These are phyloP conservation scores for Phoenix dactylifera DNA, from an alignment of 176 grass and related monocot species.

Conservation along the genomic window DNA sequence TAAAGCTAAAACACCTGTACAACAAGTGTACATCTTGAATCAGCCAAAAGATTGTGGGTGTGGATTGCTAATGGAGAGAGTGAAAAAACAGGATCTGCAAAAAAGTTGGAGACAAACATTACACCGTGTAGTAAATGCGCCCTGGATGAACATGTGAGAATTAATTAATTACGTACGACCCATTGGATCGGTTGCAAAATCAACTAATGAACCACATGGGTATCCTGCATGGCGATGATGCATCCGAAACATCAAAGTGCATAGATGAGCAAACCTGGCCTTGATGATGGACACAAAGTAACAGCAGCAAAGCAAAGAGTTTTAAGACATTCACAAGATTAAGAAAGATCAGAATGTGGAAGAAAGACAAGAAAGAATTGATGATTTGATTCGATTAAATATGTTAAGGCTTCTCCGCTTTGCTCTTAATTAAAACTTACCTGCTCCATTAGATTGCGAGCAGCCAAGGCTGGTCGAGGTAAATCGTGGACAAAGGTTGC, in stretches of 20 bases:
- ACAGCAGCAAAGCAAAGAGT: too few species aligned
- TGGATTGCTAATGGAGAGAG: conserved; percentile 91
- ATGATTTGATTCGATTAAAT: too few species aligned
- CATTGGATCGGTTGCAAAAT: conserved; percentile 82
- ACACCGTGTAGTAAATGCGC: too few species aligned
- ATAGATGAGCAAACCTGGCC: conserved; percentile 86
- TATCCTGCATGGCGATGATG: conserved; percentile 83
- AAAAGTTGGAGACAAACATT: background rate
- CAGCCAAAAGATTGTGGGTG: conserved; percentile 77
- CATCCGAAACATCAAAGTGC: conserved; percentile 93
- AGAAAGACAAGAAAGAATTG: background rate
- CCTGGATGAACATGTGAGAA: background rate
- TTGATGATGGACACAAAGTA: conserved; percentile 2
- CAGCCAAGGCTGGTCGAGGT: conserved; percentile 83
- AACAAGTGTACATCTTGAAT: conserved; percentile 91
- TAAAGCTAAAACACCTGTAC: conserved; percentile 46
- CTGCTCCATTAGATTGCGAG: conserved; percentile 96
- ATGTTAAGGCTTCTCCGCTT: too few species aligned
- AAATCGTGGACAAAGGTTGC: conserved; percentile 81
- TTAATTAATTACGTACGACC: conserved; percentile 56
- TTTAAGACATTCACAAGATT: too few species aligned
- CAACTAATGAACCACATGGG: conserved; percentile 94
- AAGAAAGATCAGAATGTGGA: background rate
- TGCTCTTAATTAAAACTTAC: conserved; percentile 7
- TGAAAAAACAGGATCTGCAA: conserved; percentile 87